Conservation (phyloP, 108 stramenopile genomes). For the Skeletonema costatum region DNA sequence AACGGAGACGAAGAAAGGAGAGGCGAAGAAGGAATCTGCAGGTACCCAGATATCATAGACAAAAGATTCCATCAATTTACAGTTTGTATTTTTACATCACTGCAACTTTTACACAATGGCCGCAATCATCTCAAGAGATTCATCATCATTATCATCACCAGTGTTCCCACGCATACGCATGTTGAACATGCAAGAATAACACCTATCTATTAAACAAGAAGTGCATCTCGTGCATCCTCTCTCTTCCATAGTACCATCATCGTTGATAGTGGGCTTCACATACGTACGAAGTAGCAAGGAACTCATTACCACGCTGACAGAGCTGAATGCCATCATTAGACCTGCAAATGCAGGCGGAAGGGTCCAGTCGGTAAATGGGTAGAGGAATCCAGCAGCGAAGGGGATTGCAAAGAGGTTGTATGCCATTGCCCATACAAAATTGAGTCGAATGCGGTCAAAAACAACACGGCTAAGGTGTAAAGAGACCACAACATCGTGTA, state of each 20-base stretch:
- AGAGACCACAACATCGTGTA: slow-evolving; percentile 89
- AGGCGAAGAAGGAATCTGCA: not conserved
- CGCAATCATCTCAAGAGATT: not conserved
- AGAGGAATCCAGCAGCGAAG: slow-evolving; percentile 93
- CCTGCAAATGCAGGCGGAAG: slow-evolving; percentile 95
- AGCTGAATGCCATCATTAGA: slow-evolving; percentile 92
- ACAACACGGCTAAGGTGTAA: slow-evolving; percentile 88
- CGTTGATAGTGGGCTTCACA: slow-evolving; percentile 59
- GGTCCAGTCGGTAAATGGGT: slow-evolving; percentile 79
- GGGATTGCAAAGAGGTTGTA: slow-evolving; percentile 97
- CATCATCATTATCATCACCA: not conserved
- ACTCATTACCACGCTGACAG: slow-evolving; percentile 87
- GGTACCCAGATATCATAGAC: not conserved
- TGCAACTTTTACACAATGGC: not conserved
- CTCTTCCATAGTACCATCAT: slow-evolving; percentile 53
- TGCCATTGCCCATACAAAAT: slow-evolving; percentile 91
- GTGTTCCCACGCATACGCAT: not conserved
- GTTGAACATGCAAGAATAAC: slow-evolving; percentile 7
- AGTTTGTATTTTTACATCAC: not conserved
- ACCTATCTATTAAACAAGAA: slow-evolving; percentile 17
- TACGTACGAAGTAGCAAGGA: slow-evolving; percentile 76
- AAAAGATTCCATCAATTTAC: not conserved
- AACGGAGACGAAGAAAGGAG: too few relatives aligned
- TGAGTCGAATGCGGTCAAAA: slow-evolving; percentile 89
- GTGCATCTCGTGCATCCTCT: slow-evolving; percentile 38